A percentile compares a stretch with the other conserved stretches of the same genome.
Evolutionary conservation across 169 alveolate genomes (phyloP).

Genomic region (Plasmodium blacklocki): DNA sequence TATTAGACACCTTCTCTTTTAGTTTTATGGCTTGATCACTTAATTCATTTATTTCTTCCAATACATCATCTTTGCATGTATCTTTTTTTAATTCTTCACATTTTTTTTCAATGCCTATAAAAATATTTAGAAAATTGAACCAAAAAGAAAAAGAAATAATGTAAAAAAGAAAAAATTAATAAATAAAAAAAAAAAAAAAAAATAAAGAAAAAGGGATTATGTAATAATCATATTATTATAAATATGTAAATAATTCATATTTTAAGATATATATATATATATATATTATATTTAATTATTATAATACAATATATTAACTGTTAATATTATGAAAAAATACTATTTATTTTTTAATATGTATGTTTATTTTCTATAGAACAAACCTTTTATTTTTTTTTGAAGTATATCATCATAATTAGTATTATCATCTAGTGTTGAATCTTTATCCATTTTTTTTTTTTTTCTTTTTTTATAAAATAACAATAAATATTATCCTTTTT

Average conservation of each 20-base stretch:
- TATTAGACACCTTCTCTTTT: constrained; percentile 45
- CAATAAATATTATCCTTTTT: neutral
- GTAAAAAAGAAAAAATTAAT: neutral
- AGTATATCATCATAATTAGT: constrained; percentile 42
- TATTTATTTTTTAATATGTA: neutral
- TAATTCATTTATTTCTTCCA: constrained; percentile 51
- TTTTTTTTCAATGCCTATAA: constrained; percentile 59
- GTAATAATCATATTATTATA: neutral
- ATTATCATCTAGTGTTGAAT: constrained; percentile 10
- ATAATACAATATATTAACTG: too few species aligned
- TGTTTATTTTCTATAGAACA: neutral
- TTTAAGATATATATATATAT: neutral
- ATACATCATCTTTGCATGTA: constrained; percentile 2
- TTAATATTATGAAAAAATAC: neutral
- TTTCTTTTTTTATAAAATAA: neutral
- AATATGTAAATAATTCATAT: neutral
- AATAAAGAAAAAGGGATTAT: neutral
- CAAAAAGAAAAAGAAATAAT: neutral
- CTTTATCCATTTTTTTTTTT: constrained; percentile 34
- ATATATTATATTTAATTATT: neutral
- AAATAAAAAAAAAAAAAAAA: neutral
- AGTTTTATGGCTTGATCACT: constrained; percentile 21
- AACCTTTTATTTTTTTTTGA: constrained; percentile 59
- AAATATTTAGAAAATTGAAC: neutral
- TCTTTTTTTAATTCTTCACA: constrained; percentile 3